Percentiles rank a stretch among this genome's conserved stretches.
Conservation (phyloP, 805 yeast species). For the Lipomyces sp. region DNA sequence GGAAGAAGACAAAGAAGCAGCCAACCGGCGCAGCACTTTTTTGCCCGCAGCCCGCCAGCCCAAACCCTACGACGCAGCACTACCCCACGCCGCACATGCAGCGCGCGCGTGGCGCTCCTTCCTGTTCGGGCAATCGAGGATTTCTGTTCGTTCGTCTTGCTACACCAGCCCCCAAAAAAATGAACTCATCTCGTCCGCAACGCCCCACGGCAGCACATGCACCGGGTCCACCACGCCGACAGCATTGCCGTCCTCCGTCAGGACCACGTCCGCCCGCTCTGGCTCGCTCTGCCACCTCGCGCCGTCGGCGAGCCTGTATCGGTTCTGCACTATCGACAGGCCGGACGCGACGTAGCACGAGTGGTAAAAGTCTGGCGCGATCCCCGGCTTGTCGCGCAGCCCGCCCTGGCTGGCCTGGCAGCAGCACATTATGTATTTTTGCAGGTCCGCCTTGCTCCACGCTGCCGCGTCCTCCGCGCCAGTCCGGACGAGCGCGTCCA, state of each 20-base stretch:
- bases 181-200: slow-evolving; percentile 39
- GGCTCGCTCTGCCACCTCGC: slow-evolving; percentile 35
- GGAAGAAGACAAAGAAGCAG: not conserved
- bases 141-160: too few relatives aligned
- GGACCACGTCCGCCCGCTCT: slow-evolving; percentile 24
- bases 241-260: slow-evolving; percentile 9
- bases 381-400: slow-evolving; percentile 82
- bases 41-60: not conserved
- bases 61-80: not conserved
- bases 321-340: slow-evolving; percentile 55
- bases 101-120: not conserved
- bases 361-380: slow-evolving; percentile 78
- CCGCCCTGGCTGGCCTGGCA: slow-evolving; percentile 75
- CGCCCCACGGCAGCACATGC: slow-evolving; percentile 53
- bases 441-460: slow-evolving; percentile 56
- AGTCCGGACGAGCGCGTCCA: slow-evolving; percentile 51
- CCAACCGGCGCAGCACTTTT: not conserved
- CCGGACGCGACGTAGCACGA: slow-evolving; percentile 84
- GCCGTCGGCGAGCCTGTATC: slow-evolving; percentile 34
- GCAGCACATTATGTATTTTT: slow-evolving; percentile 62
- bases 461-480: slow-evolving; percentile 33
- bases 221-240: slow-evolving; percentile 51
- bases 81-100: not conserved
- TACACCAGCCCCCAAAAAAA: too few relatives aligned
- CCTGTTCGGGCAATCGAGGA: not conserved